Evolutionary conservation across 192 early-diverging fungal genomes (phyloP), one percentile per base, ranked within the genome.

Genomic region (Gonapodya sp.): DNA sequence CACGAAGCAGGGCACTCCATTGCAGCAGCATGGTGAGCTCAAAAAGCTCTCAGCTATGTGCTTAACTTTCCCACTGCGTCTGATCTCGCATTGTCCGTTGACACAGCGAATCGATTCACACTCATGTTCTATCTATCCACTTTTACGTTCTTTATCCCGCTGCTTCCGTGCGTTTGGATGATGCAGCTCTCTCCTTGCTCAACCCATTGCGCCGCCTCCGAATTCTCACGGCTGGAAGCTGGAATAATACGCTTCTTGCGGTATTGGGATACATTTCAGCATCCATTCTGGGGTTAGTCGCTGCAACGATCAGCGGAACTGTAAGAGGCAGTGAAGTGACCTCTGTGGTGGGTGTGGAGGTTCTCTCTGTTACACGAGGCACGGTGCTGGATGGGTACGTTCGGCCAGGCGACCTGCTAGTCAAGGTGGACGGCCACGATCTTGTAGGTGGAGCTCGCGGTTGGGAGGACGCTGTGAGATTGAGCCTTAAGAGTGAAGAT

Each of bases 1-100:
- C 75, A 77, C 34, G 75, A 77, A 33, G 75, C 75, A 33, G 75
- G 75, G 34, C 75, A 77, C 31, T 16, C 75, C 8, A 34, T 77
- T 34, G 75, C 75, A 14, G 75, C 75, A 2, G 75, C 75, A 64
- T 64, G 46, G 46, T 64, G 24, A 8, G 46, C n/a, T n/a, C n/a
- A n/a, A n/a, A n/a, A n/a, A n/a, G n/a, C n/a, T n/a, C n/a, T n/a
- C n/a, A n/a, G n/a, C n/a, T n/a, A n/a, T n/a, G n/a, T n/a, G n/a
- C n/a, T n/a, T n/a, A 64, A 16, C 46, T 24, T 16, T 16, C 46
- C 46, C 46, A 8, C 46, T 24, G 8, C 46, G 46, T 64, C 46
- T 64, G 46, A 64, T 16, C 46, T 24, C 46, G 24, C 8, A 64
- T 24, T 24, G 24, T n/a, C n/a, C n/a, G n/a, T n/a, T n/a, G 8